Percentiles rank a stretch among this genome's conserved stretches.
Conservation (phyloP, 2,329 filamentous ascomycete genomes). For the Blastomyces parvus region DNA sequence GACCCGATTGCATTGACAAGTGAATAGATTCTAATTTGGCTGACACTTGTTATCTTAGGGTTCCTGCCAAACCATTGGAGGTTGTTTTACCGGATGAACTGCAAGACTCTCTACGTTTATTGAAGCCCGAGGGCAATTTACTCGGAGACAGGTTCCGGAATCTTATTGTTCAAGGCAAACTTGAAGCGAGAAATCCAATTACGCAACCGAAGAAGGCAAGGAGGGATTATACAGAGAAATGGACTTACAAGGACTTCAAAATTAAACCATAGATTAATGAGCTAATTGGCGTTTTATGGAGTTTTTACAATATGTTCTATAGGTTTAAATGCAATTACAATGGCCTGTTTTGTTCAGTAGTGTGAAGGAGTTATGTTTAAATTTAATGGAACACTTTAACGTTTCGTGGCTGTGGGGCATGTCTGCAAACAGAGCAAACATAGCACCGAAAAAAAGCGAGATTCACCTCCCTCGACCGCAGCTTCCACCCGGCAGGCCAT, state of each 20-base stretch:
- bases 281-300: neutral
- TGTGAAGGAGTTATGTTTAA: too few species aligned
- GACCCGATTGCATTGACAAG: neutral
- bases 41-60: slow-evolving; percentile 18
- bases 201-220: slow-evolving; percentile 74
- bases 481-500: neutral
- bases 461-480: neutral
- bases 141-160: slow-evolving; percentile 86
- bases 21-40: slow-evolving; percentile 3
- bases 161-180: slow-evolving; percentile 75
- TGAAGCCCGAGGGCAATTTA: slow-evolving; percentile 93
- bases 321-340: neutral
- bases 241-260: slow-evolving; percentile 91
- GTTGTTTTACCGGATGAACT: slow-evolving; percentile 74
- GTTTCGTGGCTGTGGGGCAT: neutral
- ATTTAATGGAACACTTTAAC: too few species aligned
- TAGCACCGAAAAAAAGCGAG: neutral
- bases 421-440: too few species aligned
- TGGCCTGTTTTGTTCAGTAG: too few species aligned
- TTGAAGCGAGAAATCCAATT: slow-evolving; percentile 72
- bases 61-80: slow-evolving; percentile 68
- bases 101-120: slow-evolving; percentile 65
- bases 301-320: neutral
- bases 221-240: slow-evolving; percentile 83
- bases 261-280: slow-evolving; percentile 26